phyloP scores from a whole-genome alignment of 129 eudicot genomes.

The Artemisia tridentata region DNA sequence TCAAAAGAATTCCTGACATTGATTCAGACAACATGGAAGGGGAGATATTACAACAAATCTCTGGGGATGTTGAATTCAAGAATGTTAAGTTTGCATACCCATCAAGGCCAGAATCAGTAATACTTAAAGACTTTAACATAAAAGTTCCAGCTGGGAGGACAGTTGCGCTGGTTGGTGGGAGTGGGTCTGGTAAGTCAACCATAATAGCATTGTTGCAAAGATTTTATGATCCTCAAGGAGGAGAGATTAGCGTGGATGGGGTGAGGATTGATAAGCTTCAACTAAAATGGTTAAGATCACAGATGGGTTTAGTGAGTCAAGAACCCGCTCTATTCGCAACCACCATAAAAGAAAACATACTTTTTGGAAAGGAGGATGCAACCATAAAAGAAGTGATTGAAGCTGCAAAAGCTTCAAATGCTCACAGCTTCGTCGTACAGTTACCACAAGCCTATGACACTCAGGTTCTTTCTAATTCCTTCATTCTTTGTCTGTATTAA shows the following conservation, averaged over 20 bases:
- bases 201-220: constrained; percentile 71
- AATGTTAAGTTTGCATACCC: constrained; percentile 44
- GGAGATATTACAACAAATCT: constrained; percentile 35
- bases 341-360: constrained; percentile 80
- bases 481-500: neutral
- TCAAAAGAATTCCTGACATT: constrained; percentile 61
- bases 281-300: constrained; percentile 90
- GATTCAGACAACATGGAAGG: constrained; percentile 68
- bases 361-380: constrained; percentile 96
- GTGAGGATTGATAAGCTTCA: constrained; percentile 66
- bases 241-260: constrained; percentile 75
- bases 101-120: constrained; percentile 53
- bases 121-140: constrained; percentile 51
- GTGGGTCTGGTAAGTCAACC: constrained; percentile 88
- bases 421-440: constrained; percentile 81
- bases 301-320: constrained; percentile 96
- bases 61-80: constrained; percentile 58
- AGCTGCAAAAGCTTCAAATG: constrained; percentile 93
- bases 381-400: constrained; percentile 72
- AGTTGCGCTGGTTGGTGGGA: constrained; percentile 83
- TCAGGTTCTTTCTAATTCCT: constrained; percentile 46
- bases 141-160: constrained; percentile 62
- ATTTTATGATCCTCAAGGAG: constrained; percentile 71
- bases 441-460: constrained; percentile 92
- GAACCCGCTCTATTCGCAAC: constrained; percentile 97